These are phyloP conservation scores for Myochromella boudieri DNA, from an alignment of 768 basidiomycete species.

Conservation along the genomic window DNA sequence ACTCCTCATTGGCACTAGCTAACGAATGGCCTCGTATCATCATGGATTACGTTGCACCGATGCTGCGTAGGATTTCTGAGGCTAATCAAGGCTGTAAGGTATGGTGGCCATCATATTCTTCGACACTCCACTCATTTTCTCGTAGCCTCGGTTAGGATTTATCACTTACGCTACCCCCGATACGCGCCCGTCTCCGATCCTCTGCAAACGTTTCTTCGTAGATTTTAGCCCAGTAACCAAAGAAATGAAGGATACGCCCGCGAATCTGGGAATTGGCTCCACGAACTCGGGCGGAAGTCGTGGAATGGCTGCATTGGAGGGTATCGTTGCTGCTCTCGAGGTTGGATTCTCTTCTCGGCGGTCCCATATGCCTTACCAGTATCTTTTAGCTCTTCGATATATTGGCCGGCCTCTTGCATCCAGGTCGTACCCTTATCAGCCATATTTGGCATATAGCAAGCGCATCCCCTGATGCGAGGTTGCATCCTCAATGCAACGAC, in stretches of 20 bases:
- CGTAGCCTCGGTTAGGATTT: slow-evolving; percentile 40
- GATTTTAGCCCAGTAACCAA: slow-evolving; percentile 38
- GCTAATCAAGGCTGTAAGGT: slow-evolving; percentile 38
- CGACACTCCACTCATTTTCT: neutral
- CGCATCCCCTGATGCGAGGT: slow-evolving; percentile 51
- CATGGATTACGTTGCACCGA: slow-evolving; percentile 45
- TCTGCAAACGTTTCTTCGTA: slow-evolving; percentile 58
- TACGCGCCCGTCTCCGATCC: slow-evolving; percentile 51
- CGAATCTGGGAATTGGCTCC: slow-evolving; percentile 56
- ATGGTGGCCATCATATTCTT: slow-evolving; percentile 11
- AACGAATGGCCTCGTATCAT: slow-evolving; percentile 51
- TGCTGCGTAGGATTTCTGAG: slow-evolving; percentile 54
- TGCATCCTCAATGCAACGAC: slow-evolving; percentile 56
- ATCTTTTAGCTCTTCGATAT: slow-evolving; percentile 40
- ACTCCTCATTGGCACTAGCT: slow-evolving; percentile 56
- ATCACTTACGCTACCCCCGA: slow-evolving; percentile 66
- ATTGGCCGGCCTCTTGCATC: slow-evolving; percentile 22
- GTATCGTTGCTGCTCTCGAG: slow-evolving; percentile 68
- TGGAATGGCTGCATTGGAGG: slow-evolving; percentile 73
- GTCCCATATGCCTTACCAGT: no score
- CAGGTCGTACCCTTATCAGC: slow-evolving; percentile 22
- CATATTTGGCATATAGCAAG: slow-evolving; percentile 67
- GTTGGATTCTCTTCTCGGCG: slow-evolving; percentile 42
- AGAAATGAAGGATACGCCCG: slow-evolving; percentile 44
- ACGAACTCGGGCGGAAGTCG: slow-evolving; percentile 44